A percentile compares a stretch with the other conserved stretches of the same genome.
These are phyloP conservation scores for Malus hybrid DNA, from an alignment of 331 rosid species.

Conservation along the genomic window DNA sequence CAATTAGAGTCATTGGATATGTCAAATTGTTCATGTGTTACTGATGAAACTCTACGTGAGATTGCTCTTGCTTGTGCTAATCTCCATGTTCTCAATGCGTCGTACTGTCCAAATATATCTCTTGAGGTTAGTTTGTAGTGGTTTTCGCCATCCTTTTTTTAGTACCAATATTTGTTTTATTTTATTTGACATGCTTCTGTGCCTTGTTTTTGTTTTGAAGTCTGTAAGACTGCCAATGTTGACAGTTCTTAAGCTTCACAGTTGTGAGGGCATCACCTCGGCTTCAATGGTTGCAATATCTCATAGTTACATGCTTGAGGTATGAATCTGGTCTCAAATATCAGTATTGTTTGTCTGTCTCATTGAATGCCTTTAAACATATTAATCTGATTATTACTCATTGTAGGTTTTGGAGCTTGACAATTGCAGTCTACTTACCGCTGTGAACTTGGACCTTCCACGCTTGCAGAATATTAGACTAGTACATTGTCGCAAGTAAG, in stretches of 20 bases:
- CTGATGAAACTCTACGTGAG: conserved; percentile 93
- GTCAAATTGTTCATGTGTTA: conserved; percentile 88
- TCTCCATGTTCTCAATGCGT: conserved; percentile 86
- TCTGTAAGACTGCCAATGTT: conserved; percentile 78
- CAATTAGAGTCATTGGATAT: conserved; percentile 75
- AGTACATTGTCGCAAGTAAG: conserved; percentile 97
- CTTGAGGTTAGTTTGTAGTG: conserved; percentile 59
- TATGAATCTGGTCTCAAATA: conserved; percentile 20
- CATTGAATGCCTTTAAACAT: background rate
- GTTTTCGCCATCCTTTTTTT: background rate
- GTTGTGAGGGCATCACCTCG: conserved; percentile 94
- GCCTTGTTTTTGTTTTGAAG: conserved; percentile 44
- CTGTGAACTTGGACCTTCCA: conserved; percentile 82
- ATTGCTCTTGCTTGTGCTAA: conserved; percentile 55
- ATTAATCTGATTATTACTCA: conserved; percentile 9
- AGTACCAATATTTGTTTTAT: conserved; percentile 4
- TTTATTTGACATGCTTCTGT: conserved; percentile 32
- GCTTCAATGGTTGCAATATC: conserved; percentile 94
- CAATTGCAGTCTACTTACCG: conserved; percentile 79
- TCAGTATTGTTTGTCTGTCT: conserved; percentile 8
- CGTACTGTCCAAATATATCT: conserved; percentile 92
- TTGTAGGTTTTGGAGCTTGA: conserved; percentile 96
- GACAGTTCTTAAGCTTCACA: conserved; percentile 82
- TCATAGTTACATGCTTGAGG: conserved; percentile 71
- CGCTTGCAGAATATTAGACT: conserved; percentile 76